phyloP scores from a whole-genome alignment of 768 basidiomycete genomes.

The Multifurca ochricompacta region DNA sequence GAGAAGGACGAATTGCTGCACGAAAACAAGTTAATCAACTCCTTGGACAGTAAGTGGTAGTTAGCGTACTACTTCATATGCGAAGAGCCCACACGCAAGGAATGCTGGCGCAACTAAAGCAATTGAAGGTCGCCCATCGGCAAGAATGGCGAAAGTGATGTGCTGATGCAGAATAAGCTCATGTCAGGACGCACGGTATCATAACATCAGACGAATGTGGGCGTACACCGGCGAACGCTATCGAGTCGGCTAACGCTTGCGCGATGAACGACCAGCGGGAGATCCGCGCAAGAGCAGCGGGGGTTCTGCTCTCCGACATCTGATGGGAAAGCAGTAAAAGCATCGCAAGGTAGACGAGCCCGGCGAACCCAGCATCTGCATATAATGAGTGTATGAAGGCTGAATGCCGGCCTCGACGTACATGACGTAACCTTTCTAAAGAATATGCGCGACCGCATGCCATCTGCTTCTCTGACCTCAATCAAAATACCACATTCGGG shows the following conservation, averaged over 20 bases:
- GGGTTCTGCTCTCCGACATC: constrained; percentile 65
- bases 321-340: constrained; percentile 68
- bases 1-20: constrained; percentile 75
- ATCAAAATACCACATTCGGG: constrained; percentile 73
- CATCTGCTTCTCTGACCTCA: constrained; percentile 56
- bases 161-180: constrained; percentile 35
- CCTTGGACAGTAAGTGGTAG: not conserved
- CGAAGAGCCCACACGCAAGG: constrained; percentile 67
- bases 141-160: constrained; percentile 79
- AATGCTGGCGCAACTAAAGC: constrained; percentile 82
- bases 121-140: constrained; percentile 74
- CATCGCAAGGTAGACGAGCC: constrained; percentile 56
- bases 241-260: constrained; percentile 72
- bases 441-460: constrained; percentile 39
- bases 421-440: constrained; percentile 41
- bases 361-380: constrained; percentile 66
- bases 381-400: not conserved
- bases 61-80: constrained; percentile 68
- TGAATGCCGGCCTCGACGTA: constrained; percentile 18
- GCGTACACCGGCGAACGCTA: constrained; percentile 68
- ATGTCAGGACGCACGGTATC: not conserved
- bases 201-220: not conserved
- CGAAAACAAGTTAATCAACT: not conserved
- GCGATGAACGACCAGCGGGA: constrained; percentile 79
- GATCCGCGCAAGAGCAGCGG: constrained; percentile 67